A percentile compares a stretch with the other conserved stretches of the same genome.
Conservation (phyloP, 148 eudicot genomes). For the Spergularia marina region DNA sequence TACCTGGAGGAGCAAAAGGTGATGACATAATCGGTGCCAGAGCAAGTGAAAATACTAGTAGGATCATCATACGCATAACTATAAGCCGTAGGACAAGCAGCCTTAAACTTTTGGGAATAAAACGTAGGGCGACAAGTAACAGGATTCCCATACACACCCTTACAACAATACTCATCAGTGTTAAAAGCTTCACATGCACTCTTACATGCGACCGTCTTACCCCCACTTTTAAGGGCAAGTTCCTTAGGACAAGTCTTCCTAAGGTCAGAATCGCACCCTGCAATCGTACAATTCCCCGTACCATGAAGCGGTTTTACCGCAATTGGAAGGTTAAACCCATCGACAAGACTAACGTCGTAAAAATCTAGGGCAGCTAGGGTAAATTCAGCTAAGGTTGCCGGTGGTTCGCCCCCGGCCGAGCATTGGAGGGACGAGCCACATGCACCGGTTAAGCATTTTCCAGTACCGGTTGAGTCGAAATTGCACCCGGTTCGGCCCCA, state of each 20-base stretch:
- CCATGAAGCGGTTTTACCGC: constrained; percentile 53
- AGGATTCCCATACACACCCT: constrained; percentile 58
- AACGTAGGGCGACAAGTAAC: constrained; percentile 56
- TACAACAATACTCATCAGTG: constrained; percentile 80
- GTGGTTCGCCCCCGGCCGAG: constrained; percentile 41
- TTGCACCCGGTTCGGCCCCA: constrained; percentile 74
- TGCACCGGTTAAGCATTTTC: constrained; percentile 52
- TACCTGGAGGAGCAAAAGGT: constrained; percentile 73
- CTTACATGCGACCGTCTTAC: constrained; percentile 60
- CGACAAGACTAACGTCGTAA: constrained; percentile 93
- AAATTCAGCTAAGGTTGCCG: constrained; percentile 73
- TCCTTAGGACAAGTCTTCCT: constrained; percentile 58
- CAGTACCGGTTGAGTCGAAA: constrained; percentile 48
- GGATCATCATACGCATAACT: constrained; percentile 95
- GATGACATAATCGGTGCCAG: constrained; percentile 56
- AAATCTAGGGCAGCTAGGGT: constrained; percentile 56
- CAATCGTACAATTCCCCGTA: constrained; percentile 56
- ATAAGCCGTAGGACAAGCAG: constrained; percentile 73
- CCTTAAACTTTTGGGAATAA: constrained; percentile 63
- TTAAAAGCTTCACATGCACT: constrained; percentile 83
- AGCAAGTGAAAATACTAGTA: constrained; percentile 65
- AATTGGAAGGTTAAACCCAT: constrained; percentile 80
- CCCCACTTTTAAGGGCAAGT: constrained; percentile 43
- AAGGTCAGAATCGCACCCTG: constrained; percentile 65
- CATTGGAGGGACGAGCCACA: constrained; percentile 59